Conservation (phyloP, 108 stramenopile species). For the Cyclotella cryptica region DNA sequence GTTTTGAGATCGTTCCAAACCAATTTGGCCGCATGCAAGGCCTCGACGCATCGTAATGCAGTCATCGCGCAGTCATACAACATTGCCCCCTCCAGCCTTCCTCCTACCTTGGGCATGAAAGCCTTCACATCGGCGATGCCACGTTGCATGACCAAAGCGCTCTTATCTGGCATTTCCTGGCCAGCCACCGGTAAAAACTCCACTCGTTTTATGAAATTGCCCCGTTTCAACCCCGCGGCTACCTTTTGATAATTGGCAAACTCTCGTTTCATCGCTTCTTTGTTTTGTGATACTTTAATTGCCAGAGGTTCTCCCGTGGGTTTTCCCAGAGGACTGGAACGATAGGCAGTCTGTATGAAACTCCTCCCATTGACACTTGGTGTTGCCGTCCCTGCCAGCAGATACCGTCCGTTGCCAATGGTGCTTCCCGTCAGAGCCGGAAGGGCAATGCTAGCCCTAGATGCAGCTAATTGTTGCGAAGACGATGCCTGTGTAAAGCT, state of each 20-base stretch:
- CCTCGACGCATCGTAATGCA: constrained; percentile 78
- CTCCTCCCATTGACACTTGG: constrained; percentile 50
- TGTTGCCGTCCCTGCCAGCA: constrained; percentile 42
- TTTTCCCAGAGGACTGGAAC: constrained; percentile 61
- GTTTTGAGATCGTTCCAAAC: constrained; percentile 94
- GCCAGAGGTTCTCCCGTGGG: constrained; percentile 65
- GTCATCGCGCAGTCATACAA: constrained; percentile 75
- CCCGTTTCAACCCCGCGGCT: constrained; percentile 52
- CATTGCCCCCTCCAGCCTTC: constrained; percentile 66
- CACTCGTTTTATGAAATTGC: constrained; percentile 60
- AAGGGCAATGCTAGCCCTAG: constrained; percentile 30
- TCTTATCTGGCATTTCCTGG: constrained; percentile 61
- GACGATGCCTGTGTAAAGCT: neutral
- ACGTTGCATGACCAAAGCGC: constrained; percentile 81
- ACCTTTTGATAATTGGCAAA: constrained; percentile 77
- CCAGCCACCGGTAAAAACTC: constrained; percentile 73
- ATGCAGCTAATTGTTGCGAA: constrained; percentile 12
- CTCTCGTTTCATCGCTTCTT: constrained; percentile 81
- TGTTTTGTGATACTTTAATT: constrained; percentile 56
- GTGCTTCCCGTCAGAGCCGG: constrained; percentile 58
- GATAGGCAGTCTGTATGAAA: constrained; percentile 53
- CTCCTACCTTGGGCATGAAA: constrained; percentile 65
- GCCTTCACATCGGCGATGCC: constrained; percentile 81
- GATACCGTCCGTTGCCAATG: constrained; percentile 60
- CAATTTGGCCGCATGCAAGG: constrained; percentile 69